phyloP scores from a whole-genome alignment of 2,329 filamentous ascomycete species.

The Annulohypoxylon truncatum region DNA sequence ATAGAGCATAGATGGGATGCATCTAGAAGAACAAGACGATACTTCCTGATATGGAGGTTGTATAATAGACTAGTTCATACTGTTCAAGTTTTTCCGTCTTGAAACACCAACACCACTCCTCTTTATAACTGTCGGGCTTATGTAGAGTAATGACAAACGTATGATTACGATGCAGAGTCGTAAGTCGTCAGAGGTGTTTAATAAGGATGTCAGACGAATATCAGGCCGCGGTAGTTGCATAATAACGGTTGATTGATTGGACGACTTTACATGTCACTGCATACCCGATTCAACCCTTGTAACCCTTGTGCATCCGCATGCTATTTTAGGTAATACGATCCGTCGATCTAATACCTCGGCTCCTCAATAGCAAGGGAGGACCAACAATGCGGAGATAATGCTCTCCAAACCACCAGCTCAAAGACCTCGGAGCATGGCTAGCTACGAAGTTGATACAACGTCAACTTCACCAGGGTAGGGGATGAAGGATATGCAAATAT shows the following conservation, averaged over 20 bases:
- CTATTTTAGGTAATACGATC: conserved; percentile 9
- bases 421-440: background rate
- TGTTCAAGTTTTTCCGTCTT: conserved; percentile 16
- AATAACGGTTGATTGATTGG: background rate
- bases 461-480: background rate
- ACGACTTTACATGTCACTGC: background rate
- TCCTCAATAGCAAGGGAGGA: background rate
- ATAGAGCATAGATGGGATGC: conserved; percentile 47
- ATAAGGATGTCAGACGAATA: background rate
- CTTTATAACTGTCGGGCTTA: background rate
- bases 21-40: conserved; percentile 48
- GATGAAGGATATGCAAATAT: background rate
- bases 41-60: conserved; percentile 47
- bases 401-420: background rate
- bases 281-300: background rate
- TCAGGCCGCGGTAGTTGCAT: background rate
- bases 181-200: background rate
- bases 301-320: background rate
- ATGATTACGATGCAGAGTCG: conserved; percentile 6
- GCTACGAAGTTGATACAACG: background rate
- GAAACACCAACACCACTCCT: conserved; percentile 14
- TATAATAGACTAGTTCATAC: conserved; percentile 50
- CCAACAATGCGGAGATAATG: background rate
- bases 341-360: conserved; percentile 17
- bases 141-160: background rate